A percentile compares a stretch with the other conserved stretches of the same genome.
Conservation (phyloP, 768 basidiomycete genomes). For the Trametes coccinea region DNA sequence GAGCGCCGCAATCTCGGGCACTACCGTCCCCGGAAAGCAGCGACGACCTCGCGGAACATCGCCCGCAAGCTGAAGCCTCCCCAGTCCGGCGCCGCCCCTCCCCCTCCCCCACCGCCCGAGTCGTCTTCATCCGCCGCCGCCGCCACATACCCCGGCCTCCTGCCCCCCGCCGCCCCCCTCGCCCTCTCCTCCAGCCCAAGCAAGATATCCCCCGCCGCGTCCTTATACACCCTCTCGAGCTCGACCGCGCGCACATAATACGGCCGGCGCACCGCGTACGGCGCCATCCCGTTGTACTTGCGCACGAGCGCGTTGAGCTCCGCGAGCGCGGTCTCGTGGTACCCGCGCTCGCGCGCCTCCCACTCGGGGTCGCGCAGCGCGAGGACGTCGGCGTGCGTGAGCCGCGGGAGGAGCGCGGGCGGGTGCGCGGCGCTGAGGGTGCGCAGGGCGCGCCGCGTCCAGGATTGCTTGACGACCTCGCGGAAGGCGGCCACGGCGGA, state of each 20-base stretch:
- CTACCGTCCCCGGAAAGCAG: conserved; percentile 21
- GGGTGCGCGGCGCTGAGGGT: conserved; percentile 48
- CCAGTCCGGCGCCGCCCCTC: background rate
- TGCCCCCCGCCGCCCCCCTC: background rate
- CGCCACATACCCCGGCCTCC: background rate
- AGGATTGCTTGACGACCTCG: conserved; percentile 60
- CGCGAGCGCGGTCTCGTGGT: conserved; percentile 66
- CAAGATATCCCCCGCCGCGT: conserved; percentile 54
- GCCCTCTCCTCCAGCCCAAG: conserved; percentile 38
- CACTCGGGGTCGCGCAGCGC: conserved; percentile 64
- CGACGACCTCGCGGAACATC: conserved; percentile 33
- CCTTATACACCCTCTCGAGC: conserved; percentile 53
- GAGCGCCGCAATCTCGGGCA: too few relatives aligned
- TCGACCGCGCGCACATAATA: conserved; percentile 60
- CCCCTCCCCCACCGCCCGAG: conserved; percentile 14
- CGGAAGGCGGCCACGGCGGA: conserved; percentile 61
- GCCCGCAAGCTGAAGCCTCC: conserved; percentile 28
- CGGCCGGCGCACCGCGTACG: conserved; percentile 70
- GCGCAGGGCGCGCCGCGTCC: conserved; percentile 76
- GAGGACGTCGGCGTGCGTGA: conserved; percentile 38
- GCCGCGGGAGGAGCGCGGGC: conserved; percentile 40
- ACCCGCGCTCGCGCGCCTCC: conserved; percentile 64
- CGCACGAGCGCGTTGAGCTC: conserved; percentile 77
- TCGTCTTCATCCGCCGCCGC: conserved; percentile 8
- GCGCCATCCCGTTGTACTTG: conserved; percentile 79